phyloP scores from a whole-genome alignment of 2,329 filamentous ascomycete species.

The Cladosporium sp. region DNA sequence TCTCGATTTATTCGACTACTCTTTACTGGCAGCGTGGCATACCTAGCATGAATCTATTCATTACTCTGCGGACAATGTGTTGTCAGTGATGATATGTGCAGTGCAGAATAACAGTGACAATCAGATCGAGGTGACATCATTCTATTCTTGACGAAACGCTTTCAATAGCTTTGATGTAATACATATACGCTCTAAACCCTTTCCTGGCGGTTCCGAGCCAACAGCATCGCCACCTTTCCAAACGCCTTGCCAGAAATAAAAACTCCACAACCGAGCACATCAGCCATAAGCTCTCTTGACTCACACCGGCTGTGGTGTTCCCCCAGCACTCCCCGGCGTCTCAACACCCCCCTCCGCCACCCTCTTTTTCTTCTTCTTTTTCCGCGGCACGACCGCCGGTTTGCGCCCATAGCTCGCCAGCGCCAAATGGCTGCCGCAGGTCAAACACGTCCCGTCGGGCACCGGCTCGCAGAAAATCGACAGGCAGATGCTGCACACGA shows the following conservation, averaged over 20 bases:
- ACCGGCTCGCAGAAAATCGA: slow-evolving; percentile 81
- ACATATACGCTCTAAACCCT: not conserved
- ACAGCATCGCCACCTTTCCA: not conserved
- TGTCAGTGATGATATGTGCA: too few species aligned
- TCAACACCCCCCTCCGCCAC: slow-evolving; percentile 37
- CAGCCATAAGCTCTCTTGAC: too few species aligned
- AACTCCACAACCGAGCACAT: too few species aligned
- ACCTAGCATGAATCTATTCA: not conserved
- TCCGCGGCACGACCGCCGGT: slow-evolving; percentile 70
- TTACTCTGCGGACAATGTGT: too few species aligned
- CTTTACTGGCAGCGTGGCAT: not conserved
- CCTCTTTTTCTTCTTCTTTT: slow-evolving; percentile 76
- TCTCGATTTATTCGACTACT: not conserved
- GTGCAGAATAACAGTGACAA: too few species aligned
- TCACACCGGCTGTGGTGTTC: slow-evolving; percentile 12
- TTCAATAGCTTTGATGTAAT: not conserved
- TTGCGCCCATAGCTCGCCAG: slow-evolving; percentile 74
- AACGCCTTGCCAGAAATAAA: slow-evolving; percentile 1
- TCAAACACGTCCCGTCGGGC: slow-evolving; percentile 70
- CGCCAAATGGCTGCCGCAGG: slow-evolving; percentile 77
- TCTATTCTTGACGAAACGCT: not conserved
- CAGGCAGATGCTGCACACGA: slow-evolving; percentile 93
- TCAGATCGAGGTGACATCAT: too few species aligned
- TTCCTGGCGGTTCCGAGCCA: not conserved
- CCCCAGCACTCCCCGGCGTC: slow-evolving; percentile 25